Percentiles rank a stretch among this genome's conserved stretches.
These are phyloP conservation scores for Exsudoporus frostii DNA, from an alignment of 768 basidiomycete genomes.

Conservation along the genomic window DNA sequence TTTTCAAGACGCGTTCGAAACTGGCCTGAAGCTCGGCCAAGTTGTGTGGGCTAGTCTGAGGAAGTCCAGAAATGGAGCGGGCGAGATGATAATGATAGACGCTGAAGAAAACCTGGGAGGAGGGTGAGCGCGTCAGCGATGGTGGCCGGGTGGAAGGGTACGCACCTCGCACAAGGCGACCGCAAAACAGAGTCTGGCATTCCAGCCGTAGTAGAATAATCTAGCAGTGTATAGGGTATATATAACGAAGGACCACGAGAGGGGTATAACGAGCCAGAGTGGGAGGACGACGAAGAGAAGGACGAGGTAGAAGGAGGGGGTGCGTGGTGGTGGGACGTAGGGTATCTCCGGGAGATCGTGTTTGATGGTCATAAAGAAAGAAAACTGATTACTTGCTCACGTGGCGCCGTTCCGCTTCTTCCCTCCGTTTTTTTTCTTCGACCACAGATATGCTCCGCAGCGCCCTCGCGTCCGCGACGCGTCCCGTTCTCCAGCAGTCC, in stretches of 20 bases:
- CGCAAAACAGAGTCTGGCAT: constrained; percentile 39
- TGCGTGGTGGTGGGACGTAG: constrained; percentile 36
- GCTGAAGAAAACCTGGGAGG: constrained; percentile 61
- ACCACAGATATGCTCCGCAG: constrained; percentile 56
- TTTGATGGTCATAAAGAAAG: background rate
- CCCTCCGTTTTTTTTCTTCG: constrained; percentile 27
- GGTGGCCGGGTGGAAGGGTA: background rate
- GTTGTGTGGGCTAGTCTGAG: constrained; percentile 45
- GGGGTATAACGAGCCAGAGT: constrained; percentile 58
- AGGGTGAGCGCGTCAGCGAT: background rate
- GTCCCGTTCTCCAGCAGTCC: constrained; percentile 49
- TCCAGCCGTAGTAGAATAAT: constrained; percentile 42
- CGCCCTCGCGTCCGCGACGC: constrained; percentile 53
- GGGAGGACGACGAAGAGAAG: constrained; percentile 57
- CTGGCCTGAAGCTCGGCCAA: constrained; percentile 54
- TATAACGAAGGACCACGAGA: constrained; percentile 62
- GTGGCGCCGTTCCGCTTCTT: constrained; percentile 27
- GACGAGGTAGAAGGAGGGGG: constrained; percentile 56
- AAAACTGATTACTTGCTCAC: background rate
- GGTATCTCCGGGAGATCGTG: constrained; percentile 35
- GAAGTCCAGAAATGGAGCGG: constrained; percentile 44
- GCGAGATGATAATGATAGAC: constrained; percentile 57
- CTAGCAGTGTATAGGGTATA: constrained; percentile 44
- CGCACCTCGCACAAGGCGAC: constrained; percentile 60
- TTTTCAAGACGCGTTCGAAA: constrained; percentile 59